These are phyloP conservation scores for Meyerozyma athensensis DNA, from an alignment of 1,139 yeast species.

Conservation along the genomic window DNA sequence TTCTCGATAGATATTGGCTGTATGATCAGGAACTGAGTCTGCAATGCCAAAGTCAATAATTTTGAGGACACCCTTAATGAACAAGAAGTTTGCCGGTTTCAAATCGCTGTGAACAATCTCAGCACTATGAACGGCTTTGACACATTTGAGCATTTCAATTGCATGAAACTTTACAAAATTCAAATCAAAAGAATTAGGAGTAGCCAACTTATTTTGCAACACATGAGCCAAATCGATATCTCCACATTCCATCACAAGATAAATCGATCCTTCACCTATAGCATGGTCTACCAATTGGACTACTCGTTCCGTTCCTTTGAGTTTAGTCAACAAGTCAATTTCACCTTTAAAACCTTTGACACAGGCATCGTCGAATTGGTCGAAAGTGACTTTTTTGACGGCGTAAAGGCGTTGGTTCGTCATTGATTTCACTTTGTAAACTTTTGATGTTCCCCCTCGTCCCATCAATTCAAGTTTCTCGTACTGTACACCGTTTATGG, in stretches of 20 bases:
- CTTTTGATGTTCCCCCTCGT: constrained; percentile 91
- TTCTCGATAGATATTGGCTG: constrained; percentile 84
- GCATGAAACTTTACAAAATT: constrained; percentile 81
- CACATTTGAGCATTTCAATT: constrained; percentile 76
- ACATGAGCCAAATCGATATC: constrained; percentile 88
- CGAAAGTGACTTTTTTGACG: constrained; percentile 75
- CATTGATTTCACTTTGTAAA: constrained; percentile 66
- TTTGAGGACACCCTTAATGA: constrained; percentile 80
- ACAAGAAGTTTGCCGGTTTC: constrained; percentile 91
- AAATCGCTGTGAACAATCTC: constrained; percentile 93
- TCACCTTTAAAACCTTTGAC: constrained; percentile 84
- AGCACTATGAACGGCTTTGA: constrained; percentile 78
- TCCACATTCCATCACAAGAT: constrained; percentile 92
- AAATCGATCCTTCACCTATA: constrained; percentile 57
- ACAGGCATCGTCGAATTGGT: constrained; percentile 73
- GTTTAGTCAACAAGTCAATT: constrained; percentile 62
- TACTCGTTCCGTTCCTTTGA: constrained; percentile 65
- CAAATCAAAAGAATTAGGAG: constrained; percentile 53
- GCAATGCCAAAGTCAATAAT: constrained; percentile 96
- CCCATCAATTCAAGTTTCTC: constrained; percentile 80
- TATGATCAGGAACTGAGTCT: constrained; percentile 88
- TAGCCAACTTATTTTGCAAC: constrained; percentile 50
- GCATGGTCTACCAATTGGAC: constrained; percentile 76
- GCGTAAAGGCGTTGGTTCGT: constrained; percentile 62
- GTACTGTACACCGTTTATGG: constrained; percentile 57